Evolutionary conservation across 2,329 filamentous ascomycete genomes (phyloP), one percentile per base, ranked within the genome.

Genomic region (Thermothelomyces thermophilus): DNA sequence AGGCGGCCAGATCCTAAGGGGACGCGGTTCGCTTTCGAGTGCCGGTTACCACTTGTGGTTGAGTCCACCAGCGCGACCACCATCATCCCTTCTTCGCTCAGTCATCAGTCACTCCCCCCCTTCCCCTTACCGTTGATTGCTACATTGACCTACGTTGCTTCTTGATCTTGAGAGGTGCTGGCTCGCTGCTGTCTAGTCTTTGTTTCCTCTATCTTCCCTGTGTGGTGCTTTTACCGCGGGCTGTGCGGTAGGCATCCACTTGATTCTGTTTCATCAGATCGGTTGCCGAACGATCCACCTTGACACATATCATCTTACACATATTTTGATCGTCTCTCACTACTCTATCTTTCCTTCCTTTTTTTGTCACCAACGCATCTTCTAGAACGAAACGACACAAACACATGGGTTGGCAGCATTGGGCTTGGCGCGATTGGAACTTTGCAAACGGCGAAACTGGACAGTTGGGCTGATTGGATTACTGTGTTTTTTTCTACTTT

Each of bases 21-120:
- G 54, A 60, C 55, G 56, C 52, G 55, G 37, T 39, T 5, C 41
- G 55, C 57, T 56, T n/a, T n/a, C 63, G 58, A 53, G 50, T 56
- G 61, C 56, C 52, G 56, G 67, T 62, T 66, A 73, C 67, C 80
- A 80, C 77, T 82, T 81, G 79, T 83, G 72, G 77, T 78, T 79
- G 68, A 65, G 71, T 69, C 48, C 48, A 42, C 19, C 26, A 46
- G n/a, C 31, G 24, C 7, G 33, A 16, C 33, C 42, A 31, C 16
- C 37, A 30, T 19, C 19, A 41, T 41, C 36, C 17, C n/a, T 28
- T 46, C 34, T n/a, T 35, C 8, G 6, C 31, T 24, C 24, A 22
- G 16, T 11, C 20, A 22, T 22, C 28, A 22, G n/a, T n/a, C n/a
- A n/a, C n/a, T n/a, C n/a, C n/a, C n/a, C n/a, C 17, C 44, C n/a